phyloP scores from a whole-genome alignment of 768 basidiomycete genomes.

The Boletus sp. region DNA sequence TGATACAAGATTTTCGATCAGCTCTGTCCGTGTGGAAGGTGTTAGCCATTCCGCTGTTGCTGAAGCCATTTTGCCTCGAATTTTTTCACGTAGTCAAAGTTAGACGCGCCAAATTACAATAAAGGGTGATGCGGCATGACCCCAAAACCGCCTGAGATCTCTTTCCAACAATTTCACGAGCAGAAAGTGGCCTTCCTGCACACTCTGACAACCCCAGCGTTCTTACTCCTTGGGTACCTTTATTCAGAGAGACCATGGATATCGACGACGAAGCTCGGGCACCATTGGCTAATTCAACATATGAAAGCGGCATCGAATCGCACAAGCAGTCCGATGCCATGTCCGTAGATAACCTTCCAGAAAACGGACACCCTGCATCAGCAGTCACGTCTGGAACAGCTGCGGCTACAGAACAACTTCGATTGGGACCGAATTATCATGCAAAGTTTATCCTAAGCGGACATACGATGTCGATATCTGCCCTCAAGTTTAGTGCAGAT shows the following conservation, averaged over 20 bases:
- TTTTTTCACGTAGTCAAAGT: conserved; percentile 11
- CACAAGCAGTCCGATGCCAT: conserved; percentile 9
- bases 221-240: neutral
- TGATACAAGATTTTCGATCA: conserved; percentile 88
- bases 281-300: neutral
- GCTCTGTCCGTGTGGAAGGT: conserved; percentile 75
- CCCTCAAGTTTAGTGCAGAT: conserved; percentile 86
- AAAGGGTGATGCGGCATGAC: neutral
- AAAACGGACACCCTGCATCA: neutral
- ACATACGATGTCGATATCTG: conserved; percentile 79
- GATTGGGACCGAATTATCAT: conserved; percentile 48
- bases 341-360: conserved; percentile 3
- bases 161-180: neutral
- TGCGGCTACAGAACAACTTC: conserved; percentile 1
- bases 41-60: conserved; percentile 62
- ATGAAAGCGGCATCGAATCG: conserved; percentile 1
- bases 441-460: conserved; percentile 66
- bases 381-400: neutral
- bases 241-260: conserved; percentile 11
- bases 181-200: neutral
- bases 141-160: conserved; percentile 5
- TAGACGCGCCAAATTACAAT: neutral
- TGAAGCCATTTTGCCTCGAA: conserved; percentile 19
- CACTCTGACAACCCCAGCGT: neutral
- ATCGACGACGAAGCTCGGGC: conserved; percentile 5